These are phyloP conservation scores for Endotrypanum monterogeii DNA, from an alignment of 208 protist genomes.

Conservation along the genomic window DNA sequence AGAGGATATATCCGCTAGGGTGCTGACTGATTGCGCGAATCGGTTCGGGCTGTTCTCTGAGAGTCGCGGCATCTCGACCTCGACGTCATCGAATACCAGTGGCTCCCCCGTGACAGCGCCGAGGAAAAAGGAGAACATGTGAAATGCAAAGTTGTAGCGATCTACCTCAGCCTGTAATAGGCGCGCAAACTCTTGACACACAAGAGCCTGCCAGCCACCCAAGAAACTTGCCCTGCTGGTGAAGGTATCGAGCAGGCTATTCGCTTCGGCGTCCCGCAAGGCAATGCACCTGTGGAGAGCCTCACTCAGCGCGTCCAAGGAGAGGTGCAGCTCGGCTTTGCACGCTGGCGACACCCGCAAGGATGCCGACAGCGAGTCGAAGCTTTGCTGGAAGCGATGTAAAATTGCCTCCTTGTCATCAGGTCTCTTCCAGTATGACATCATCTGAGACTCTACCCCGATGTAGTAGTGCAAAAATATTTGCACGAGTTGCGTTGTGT, in stretches of 20 bases:
- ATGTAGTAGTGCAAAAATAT: constrained; percentile 55
- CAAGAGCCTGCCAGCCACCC: constrained; percentile 57
- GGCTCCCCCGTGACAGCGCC: constrained; percentile 57
- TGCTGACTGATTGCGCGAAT: constrained; percentile 13
- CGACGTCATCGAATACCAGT: constrained; percentile 63
- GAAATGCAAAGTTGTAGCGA: constrained; percentile 55
- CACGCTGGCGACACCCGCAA: constrained; percentile 47
- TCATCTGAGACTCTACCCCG: constrained; percentile 36
- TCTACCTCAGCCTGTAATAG: constrained; percentile 72
- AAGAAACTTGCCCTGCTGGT: constrained; percentile 58
- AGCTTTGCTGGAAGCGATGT: constrained; percentile 51
- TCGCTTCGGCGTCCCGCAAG: constrained; percentile 36
- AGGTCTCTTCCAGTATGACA: constrained; percentile 48
- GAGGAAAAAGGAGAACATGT: constrained; percentile 80
- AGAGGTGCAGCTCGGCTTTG: constrained; percentile 81
- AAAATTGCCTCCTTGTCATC: constrained; percentile 76
- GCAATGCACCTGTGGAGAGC: constrained; percentile 55
- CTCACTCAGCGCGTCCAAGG: constrained; percentile 49
- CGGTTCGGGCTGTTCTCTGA: constrained; percentile 16
- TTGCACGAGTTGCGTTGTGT: constrained; percentile 32
- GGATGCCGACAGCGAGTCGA: constrained; percentile 48
- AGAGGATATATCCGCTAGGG: constrained; percentile 7
- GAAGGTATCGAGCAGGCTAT: constrained; percentile 50
- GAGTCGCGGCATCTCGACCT: constrained; percentile 42
- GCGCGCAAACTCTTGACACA: constrained; percentile 59